Base-by-base conservation (phyloP, 768 basidiomycete species). In the Boletus tylopilopsis region DNA sequence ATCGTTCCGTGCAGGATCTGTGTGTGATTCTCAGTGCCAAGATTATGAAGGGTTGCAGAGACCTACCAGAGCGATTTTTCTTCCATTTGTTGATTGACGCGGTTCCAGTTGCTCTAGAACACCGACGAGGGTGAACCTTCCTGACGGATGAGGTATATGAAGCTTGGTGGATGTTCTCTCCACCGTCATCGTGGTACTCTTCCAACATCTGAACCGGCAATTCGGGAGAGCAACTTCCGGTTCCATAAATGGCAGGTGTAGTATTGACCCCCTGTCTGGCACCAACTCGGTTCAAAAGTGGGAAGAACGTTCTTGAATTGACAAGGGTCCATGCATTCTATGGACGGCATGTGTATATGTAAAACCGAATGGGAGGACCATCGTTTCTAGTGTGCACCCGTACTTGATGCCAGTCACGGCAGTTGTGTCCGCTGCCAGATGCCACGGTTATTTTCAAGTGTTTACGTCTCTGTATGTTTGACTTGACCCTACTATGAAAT, bases 1-100 rank as follows among this genome's bases (percentile, higher is more conserved):
- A 88, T 75, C 21, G 81, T 76, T 41, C 89, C 89, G 64, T 92
- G 89, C 8, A 90, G 69, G 55, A 91, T 85, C 89, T 91, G 61
- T 51, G 36, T 44, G 52, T 33, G 49, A 56, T 63, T 53, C 52
- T 59, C 51, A 54, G 51, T 34, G 42, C 32, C 30, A 37, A 42
- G 46, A 16, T n/a, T 21, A 43, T 42, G 46, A 27, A 57, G 49
- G 29, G 32, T 44, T 27, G 16, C 32, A 23, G 24, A 10, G 74
- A 49, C 82, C 40, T 50, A 87, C 87, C 70, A 89, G 62, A 25
- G 84, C 84, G 55, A 89, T 72, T 62, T 75, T 82, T 38, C 78
- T 75, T 47, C 81, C 85, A 46, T 73, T 66, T 7, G 79, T 85
- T 33, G 79, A 67, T 56, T 68, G 65, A 21, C 65, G 66, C 2